A percentile compares a stretch with the other conserved stretches of the same genome.
Conservation (phyloP, 2,329 filamentous ascomycete genomes). For the Ophiostoma montium region DNA sequence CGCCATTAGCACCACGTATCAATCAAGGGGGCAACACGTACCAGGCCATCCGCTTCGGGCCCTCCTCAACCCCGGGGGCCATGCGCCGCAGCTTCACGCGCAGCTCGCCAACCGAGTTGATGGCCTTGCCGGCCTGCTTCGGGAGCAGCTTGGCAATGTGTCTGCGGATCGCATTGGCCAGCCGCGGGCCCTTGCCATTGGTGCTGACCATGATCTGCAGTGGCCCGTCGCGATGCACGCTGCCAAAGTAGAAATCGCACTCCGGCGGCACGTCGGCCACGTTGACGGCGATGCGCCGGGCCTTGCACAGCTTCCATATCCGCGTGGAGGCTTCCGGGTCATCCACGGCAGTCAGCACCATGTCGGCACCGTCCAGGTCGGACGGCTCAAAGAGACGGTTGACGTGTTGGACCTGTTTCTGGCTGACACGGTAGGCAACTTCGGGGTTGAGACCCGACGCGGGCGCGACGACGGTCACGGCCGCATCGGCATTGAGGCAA, state of each 20-base stretch:
- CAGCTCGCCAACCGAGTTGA: conserved; percentile 69
- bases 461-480: conserved; percentile 75
- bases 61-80: conserved; percentile 58
- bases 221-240: conserved; percentile 85
- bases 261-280: conserved; percentile 94
- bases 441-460: conserved; percentile 71
- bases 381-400: conserved; percentile 72
- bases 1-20: no score
- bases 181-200: conserved; percentile 85
- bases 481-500: conserved; percentile 86
- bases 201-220: conserved; percentile 98
- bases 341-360: conserved; percentile 90
- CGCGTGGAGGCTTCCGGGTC: conserved; percentile 79
- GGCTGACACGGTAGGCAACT: conserved; percentile 65
- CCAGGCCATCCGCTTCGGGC: conserved; percentile 84
- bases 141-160: conserved; percentile 69
- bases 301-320: conserved; percentile 90
- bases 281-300: conserved; percentile 72
- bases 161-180: conserved; percentile 74
- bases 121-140: conserved; percentile 67
- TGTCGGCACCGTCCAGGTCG: conserved; percentile 70
- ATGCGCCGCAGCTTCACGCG: conserved; percentile 64
- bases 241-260: conserved; percentile 98
- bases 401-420: conserved; percentile 63
- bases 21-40: conserved; percentile 26